phyloP scores from a whole-genome alignment of 768 basidiomycete genomes.

The Boletus vinaceobasis region DNA sequence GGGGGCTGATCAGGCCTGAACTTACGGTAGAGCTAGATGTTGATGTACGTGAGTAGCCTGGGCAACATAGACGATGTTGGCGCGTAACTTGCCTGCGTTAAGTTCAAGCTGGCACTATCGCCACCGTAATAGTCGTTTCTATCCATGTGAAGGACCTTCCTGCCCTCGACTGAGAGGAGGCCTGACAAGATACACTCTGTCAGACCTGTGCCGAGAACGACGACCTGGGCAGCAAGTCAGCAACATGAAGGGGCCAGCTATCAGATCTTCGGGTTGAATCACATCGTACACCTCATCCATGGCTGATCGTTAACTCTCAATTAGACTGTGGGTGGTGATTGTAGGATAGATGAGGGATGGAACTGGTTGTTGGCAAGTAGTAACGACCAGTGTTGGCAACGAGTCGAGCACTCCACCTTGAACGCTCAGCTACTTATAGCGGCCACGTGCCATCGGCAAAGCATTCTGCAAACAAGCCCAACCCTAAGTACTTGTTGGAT shows the following conservation, averaged over 20 bases:
- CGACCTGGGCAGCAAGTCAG: constrained; percentile 50
- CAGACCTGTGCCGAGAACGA: constrained; percentile 93
- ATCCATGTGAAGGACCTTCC: constrained; percentile 99
- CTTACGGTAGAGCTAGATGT: constrained; percentile 84
- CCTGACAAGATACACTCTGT: constrained; percentile 99
- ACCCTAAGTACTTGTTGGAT: neutral
- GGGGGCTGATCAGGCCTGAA: constrained; percentile 77
- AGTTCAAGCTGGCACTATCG: constrained; percentile 93
- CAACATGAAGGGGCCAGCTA: constrained; percentile 2
- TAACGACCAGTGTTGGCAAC: constrained; percentile 4
- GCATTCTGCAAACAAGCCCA: constrained; percentile 11
- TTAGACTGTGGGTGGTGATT: constrained; percentile 7
- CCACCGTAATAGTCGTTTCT: constrained; percentile 99
- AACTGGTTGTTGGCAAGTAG: constrained; percentile 17
- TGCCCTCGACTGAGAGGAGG: constrained; percentile 96
- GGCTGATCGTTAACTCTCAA: constrained; percentile 25
- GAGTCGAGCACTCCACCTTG: neutral
- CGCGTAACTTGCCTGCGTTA: constrained; percentile 76
- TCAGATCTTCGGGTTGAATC: constrained; percentile 23
- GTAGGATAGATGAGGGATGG: constrained; percentile 9
- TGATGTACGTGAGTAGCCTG: constrained; percentile 19
- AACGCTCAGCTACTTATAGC: constrained; percentile 27
- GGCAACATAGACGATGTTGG: constrained; percentile 1
- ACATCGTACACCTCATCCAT: constrained; percentile 99
- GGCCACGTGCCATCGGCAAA: constrained; percentile 23